These are phyloP conservation scores for Phalaenopsis aphrodite DNA, from an alignment of 106 monocot genomes.

Conservation along the genomic window DNA sequence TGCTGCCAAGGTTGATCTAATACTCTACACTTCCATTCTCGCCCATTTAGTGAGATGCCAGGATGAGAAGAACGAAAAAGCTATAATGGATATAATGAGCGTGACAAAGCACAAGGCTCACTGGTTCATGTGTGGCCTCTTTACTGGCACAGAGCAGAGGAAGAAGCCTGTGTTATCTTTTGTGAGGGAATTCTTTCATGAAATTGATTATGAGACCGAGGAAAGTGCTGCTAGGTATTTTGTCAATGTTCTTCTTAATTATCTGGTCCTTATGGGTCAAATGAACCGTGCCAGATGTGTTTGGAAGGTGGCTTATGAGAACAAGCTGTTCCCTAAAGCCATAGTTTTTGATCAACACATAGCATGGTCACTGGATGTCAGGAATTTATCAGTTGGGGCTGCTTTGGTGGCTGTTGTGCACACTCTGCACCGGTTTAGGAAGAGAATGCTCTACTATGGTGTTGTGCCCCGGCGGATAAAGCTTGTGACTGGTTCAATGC, in stretches of 20 bases:
- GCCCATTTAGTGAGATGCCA: slow-evolving; percentile 83
- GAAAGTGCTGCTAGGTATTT: slow-evolving; percentile 81
- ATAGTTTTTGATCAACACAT: slow-evolving; percentile 99
- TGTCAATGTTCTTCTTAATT: slow-evolving; percentile 89
- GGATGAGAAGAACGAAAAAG: slow-evolving; percentile 66
- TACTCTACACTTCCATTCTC: slow-evolving; percentile 89
- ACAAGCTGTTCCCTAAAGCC: slow-evolving; percentile 92
- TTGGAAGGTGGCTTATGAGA: slow-evolving; percentile 98
- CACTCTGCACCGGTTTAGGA: slow-evolving; percentile 96
- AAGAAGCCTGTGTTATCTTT: slow-evolving; percentile 73
- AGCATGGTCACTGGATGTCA: slow-evolving; percentile 87
- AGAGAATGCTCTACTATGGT: slow-evolving; percentile 96
- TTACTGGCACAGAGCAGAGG: slow-evolving; percentile 86
- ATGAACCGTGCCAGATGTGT: slow-evolving; percentile 89
- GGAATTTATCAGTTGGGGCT: slow-evolving; percentile 88
- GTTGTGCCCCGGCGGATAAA: slow-evolving; percentile 88
- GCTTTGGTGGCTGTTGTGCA: slow-evolving; percentile 78
- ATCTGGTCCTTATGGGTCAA: slow-evolving; percentile 93
- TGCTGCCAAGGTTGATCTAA: slow-evolving; percentile 75
- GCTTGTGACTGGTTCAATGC: slow-evolving; percentile 79
- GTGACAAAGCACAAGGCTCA: slow-evolving; percentile 74
- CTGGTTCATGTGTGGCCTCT: slow-evolving; percentile 77
- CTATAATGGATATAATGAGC: slow-evolving; percentile 75
- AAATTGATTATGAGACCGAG: slow-evolving; percentile 72
- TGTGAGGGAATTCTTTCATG: slow-evolving; percentile 95